Percentiles rank a stretch among this genome's conserved stretches.
Conservation (phyloP, 345 rosid genomes). For the Eucalyptus dawsonii region DNA sequence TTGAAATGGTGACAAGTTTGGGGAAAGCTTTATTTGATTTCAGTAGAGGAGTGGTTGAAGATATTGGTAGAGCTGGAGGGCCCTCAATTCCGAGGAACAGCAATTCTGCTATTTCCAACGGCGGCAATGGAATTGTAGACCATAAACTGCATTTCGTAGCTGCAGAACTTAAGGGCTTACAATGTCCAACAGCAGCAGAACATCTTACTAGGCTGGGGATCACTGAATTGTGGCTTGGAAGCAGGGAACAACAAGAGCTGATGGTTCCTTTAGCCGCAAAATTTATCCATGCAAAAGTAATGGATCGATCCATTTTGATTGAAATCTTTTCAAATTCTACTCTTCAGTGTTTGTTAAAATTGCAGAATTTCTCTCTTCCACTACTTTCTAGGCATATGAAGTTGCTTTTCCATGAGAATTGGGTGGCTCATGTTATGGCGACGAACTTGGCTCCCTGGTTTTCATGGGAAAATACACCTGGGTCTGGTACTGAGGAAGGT, state of each 20-base stretch:
- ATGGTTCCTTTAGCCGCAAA: slow-evolving; percentile 67
- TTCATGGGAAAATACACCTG: slow-evolving; percentile 65
- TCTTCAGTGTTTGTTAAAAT: slow-evolving; percentile 39
- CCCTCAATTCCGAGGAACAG: slow-evolving; percentile 17
- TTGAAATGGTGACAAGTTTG: slow-evolving; percentile 87
- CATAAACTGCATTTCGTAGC: slow-evolving; percentile 33
- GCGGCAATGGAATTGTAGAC: slow-evolving; percentile 21
- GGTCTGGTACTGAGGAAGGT: slow-evolving; percentile 53
- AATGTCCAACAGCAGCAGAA: slow-evolving; percentile 79
- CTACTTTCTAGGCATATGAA: slow-evolving; percentile 70
- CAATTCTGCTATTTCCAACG: slow-evolving; percentile 8
- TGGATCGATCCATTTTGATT: slow-evolving; percentile 56
- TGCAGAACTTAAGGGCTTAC: slow-evolving; percentile 66
- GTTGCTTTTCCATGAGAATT: slow-evolving; percentile 55
- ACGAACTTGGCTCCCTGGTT: slow-evolving; percentile 75
- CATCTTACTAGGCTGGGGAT: slow-evolving; percentile 52
- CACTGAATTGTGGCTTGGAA: slow-evolving; percentile 78
- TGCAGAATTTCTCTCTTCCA: slow-evolving; percentile 56
- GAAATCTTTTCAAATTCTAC: slow-evolving; percentile 45
- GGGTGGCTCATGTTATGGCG: slow-evolving; percentile 67
- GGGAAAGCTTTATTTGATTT: slow-evolving; percentile 90
- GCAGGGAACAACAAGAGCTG: slow-evolving; percentile 68
- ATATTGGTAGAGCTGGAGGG: slow-evolving; percentile 69
- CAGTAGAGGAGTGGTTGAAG: slow-evolving; percentile 88
- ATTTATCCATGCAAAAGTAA: slow-evolving; percentile 66